Evolutionary conservation across 805 yeast species (phyloP).

Genomic region (Metschnikowia chrysomelidarum): DNA sequence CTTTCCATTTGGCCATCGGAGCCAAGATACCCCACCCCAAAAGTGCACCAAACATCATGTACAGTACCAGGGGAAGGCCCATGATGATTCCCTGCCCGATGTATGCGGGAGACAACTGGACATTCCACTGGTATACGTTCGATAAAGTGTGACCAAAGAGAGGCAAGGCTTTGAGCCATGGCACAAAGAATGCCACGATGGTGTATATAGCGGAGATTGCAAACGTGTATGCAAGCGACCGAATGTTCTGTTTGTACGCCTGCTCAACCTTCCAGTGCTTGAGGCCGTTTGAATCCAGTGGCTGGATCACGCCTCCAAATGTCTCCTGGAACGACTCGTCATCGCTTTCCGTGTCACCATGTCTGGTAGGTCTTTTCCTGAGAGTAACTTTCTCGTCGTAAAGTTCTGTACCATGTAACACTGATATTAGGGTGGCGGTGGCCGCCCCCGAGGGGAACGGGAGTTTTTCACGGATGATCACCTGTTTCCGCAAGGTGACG

Average conservation of each 20-base stretch:
- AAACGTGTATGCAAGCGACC: constrained; percentile 61
- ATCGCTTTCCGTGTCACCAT: constrained; percentile 10
- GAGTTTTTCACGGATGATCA: constrained; percentile 80
- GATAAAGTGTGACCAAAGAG: constrained; percentile 70
- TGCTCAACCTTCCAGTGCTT: constrained; percentile 7
- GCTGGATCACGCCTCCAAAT: constrained; percentile 20
- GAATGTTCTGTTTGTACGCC: constrained; percentile 57
- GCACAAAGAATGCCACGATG: constrained; percentile 66
- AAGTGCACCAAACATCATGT: constrained; percentile 87
- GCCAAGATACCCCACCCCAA: constrained; percentile 93
- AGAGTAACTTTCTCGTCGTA: constrained; percentile 37
- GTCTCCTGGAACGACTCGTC: constrained; percentile 2
- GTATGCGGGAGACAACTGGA: constrained; percentile 96
- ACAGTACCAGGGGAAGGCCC: constrained; percentile 90
- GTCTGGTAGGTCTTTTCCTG: no score
- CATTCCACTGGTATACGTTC: constrained; percentile 68
- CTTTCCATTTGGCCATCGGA: constrained; percentile 63
- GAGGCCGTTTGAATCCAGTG: constrained; percentile 16
- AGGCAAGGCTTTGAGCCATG: constrained; percentile 66
- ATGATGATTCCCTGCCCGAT: constrained; percentile 96
- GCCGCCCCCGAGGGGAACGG: constrained; percentile 96
- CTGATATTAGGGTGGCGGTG: constrained; percentile 89
- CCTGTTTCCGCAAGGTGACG: constrained; percentile 80
- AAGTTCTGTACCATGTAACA: constrained; percentile 70
- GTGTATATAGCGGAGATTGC: constrained; percentile 71